Evolutionary conservation across 495 filamentous ascomycete species (phyloP), one percentile per base, ranked within the genome.

Genomic region (Xylaria sp.): DNA sequence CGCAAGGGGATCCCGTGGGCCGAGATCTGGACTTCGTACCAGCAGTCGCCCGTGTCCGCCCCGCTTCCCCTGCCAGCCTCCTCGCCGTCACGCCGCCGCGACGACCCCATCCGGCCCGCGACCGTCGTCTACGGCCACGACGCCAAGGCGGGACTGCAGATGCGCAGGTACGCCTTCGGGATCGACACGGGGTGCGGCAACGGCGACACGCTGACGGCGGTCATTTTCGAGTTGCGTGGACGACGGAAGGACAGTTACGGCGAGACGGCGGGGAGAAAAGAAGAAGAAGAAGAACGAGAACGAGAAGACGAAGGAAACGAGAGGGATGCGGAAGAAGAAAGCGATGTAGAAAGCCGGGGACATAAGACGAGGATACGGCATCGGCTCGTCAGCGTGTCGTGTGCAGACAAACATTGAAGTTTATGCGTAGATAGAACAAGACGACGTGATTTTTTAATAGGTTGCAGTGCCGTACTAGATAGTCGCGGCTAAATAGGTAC

Each of bases 81-180:
- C 19, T 12, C 6, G 9, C 50, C 11, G 0, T 29, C 48, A 0
- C 48, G 9, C 14, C 24, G 0, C n/a, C 35, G 8, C 8, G 4
- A 37, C 35, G 14, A 44, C 26, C 26, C 21, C 24, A 15, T 35
- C 24, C 17, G 4, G 11, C 78, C 79, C 26, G 67, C 74, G 53
- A 91, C 91, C 24, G 86, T 86, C 3, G 88, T 96, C 59, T 99
- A 97, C 77, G 96, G 95, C 4, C 96, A 99, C 77, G 93, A 98
- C 78, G 87, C 93, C 48, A 89, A 88, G 50, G 78, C 81, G 0
- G 93, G 92, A 0, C 85, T 97, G 21, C 88, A 91, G 50, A 79
- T 92, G 8, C 78, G 79, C 4, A 68, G 72, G 40, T 97, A 94
- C 77, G 91, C 90, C 52, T 93, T 93, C 76, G 96, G 96, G 1